These are phyloP conservation scores for Sanghuangporus weigelae DNA, from an alignment of 1,284 basidiomycete genomes.

Conservation along the genomic window DNA sequence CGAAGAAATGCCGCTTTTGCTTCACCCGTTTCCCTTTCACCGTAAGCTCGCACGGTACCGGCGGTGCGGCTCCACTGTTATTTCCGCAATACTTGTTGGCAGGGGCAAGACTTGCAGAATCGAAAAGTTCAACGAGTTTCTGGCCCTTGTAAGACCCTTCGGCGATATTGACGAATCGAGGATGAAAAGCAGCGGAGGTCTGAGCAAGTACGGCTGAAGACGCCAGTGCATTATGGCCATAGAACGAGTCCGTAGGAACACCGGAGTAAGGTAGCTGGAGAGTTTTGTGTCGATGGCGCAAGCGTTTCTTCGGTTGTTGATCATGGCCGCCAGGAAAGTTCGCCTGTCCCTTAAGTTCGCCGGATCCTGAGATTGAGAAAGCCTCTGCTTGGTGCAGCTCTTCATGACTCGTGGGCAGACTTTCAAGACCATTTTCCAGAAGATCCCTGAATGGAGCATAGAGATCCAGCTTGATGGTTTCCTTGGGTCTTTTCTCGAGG, in stretches of 20 bases:
- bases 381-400: too few relatives aligned
- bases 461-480: too few relatives aligned
- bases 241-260: background rate
- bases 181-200: background rate
- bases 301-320: background rate
- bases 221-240: background rate
- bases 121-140: background rate
- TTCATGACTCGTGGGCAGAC: too few relatives aligned
- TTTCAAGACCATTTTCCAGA: too few relatives aligned
- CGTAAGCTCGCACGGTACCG: background rate
- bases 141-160: background rate
- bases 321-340: background rate
- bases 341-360: background rate
- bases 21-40: background rate
- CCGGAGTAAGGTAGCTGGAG: background rate
- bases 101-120: background rate
- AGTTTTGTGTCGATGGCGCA: constrained; percentile 9
- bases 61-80: too few relatives aligned
- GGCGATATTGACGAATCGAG: background rate
- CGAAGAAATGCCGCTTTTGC: too few relatives aligned
- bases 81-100: background rate
- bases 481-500: too few relatives aligned
- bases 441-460: too few relatives aligned
- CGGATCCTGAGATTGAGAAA: too few relatives aligned
- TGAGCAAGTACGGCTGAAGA: background rate